phyloP scores from a whole-genome alignment of 73 alveolate genomes.

The Uronychia setigera region DNA sequence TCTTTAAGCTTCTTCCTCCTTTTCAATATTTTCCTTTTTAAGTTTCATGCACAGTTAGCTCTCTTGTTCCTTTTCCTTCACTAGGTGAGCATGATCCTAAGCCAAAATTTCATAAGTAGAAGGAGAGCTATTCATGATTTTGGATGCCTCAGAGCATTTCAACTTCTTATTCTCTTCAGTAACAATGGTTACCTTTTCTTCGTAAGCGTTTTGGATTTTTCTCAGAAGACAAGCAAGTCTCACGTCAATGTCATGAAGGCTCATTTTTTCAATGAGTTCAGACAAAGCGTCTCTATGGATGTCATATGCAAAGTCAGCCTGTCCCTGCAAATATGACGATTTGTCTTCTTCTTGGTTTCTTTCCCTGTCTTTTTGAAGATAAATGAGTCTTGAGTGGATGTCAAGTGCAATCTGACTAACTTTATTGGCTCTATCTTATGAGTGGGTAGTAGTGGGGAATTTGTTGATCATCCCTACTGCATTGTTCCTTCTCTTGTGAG shows the following conservation, averaged over 20 bases:
- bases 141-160: not conserved
- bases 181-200: not conserved
- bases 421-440: not conserved
- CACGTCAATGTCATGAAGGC: slow-evolving; percentile 3
- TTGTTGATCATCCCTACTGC: not conserved
- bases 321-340: not conserved
- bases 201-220: not conserved
- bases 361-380: not conserved
- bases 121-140: not conserved
- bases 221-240: not conserved
- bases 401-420: not conserved
- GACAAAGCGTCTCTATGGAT: not conserved
- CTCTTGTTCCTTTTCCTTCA: not conserved
- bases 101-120: not conserved
- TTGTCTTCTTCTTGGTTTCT: too few relatives aligned
- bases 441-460: not conserved
- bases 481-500: not conserved
- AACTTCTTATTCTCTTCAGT: not conserved
- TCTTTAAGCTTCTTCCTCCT: not conserved
- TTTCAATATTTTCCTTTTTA: not conserved
- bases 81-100: not conserved
- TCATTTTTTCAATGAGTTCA: not conserved
- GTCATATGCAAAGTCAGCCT: not conserved
- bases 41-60: not conserved
- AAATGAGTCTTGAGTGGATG: not conserved